These are phyloP conservation scores for Populus davidiana DNA, from an alignment of 345 rosid species.

Conservation along the genomic window DNA sequence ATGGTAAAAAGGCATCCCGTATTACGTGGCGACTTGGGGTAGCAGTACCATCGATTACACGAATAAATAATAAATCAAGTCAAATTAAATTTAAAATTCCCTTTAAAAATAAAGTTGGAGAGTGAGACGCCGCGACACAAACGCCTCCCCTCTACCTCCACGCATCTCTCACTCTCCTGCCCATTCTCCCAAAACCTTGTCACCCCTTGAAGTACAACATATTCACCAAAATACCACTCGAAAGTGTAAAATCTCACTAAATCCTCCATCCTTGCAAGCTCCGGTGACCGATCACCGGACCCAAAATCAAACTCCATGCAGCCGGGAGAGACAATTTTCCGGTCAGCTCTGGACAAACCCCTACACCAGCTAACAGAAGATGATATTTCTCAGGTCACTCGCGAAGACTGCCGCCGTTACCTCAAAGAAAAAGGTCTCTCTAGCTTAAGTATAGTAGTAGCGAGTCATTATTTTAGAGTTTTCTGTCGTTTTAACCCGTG, in stretches of 20 bases:
- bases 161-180: not conserved
- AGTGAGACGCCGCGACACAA: conserved; percentile 13
- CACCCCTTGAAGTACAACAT: not conserved
- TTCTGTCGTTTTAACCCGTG: not conserved
- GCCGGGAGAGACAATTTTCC: conserved; percentile 4
- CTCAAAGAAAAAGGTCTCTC: conserved; percentile 81
- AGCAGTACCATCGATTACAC: not conserved
- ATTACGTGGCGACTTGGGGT: conserved; percentile 35
- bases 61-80: not conserved
- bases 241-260: not conserved
- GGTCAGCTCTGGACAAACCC: conserved; percentile 76
- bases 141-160: conserved; percentile 1
- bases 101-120: not conserved
- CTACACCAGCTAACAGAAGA: conserved; percentile 71
- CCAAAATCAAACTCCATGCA: conserved; percentile 14
- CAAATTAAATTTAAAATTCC: not conserved
- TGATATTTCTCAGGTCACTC: conserved; percentile 96
- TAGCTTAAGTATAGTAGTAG: not conserved
- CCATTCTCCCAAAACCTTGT: not conserved
- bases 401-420: conserved; percentile 89
- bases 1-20: not conserved
- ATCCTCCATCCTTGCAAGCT: not conserved
- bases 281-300: not conserved
- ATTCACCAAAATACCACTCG: conserved; percentile 20
- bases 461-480: not conserved